These are phyloP conservation scores for Acrasis kona DNA, from an alignment of 78 protist genomes.

Conservation along the genomic window DNA sequence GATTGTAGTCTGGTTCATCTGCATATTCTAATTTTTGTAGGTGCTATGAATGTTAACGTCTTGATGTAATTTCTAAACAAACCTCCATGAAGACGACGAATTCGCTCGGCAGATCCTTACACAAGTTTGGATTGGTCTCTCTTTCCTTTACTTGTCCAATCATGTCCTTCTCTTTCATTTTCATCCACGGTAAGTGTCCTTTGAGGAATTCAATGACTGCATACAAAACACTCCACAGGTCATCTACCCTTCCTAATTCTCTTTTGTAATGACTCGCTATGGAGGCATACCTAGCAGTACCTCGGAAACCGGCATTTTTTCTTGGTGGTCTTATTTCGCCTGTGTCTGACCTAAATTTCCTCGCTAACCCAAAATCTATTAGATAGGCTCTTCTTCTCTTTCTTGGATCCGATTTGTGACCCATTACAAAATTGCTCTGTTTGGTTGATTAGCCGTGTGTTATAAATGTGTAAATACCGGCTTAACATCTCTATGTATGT, in stretches of 20 bases:
- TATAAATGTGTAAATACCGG: conserved; percentile 44
- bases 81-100: conserved; percentile 2
- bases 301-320: conserved; percentile 74
- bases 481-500: conserved; percentile 81
- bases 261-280: conserved; percentile 51
- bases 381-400: conserved; percentile 27
- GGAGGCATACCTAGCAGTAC: conserved; percentile 89
- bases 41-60: too few species aligned
- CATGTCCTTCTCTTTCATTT: conserved; percentile 34
- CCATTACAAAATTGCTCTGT: conserved; percentile 79
- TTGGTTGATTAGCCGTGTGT: background rate
- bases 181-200: conserved; percentile 74
- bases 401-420: too few species aligned
- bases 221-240: conserved; percentile 78
- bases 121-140: background rate
- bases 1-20: conserved; percentile 17
- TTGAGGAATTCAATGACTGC: conserved; percentile 57
- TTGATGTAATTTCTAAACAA: too few species aligned
- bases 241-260: conserved; percentile 81
- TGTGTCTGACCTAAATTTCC: conserved; percentile 26
- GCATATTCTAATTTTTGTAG: background rate
- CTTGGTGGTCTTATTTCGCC: conserved; percentile 68
- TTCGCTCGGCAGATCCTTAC: conserved; percentile 14
- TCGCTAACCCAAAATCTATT: conserved; percentile 87
- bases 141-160: conserved; percentile 60